Evolutionary conservation across 1,284 basidiomycete genomes (phyloP), one percentile per base, ranked within the genome.

Genomic region (Rhodotorula mucilaginosa): DNA sequence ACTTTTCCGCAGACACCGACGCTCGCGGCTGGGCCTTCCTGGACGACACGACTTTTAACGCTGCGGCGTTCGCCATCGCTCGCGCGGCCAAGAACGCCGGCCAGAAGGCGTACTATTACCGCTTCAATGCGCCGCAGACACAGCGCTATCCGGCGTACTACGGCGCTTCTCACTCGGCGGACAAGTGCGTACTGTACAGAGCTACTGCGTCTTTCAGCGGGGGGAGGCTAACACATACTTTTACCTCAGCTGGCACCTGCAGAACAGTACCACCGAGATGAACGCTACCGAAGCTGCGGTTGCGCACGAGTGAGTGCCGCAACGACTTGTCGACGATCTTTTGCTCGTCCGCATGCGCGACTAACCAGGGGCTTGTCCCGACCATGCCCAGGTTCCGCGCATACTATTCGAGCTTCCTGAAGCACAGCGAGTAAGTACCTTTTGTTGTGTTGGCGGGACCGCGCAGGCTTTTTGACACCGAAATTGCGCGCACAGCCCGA

Each of bases 331-430:
- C 26, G 5, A 26, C n/a, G 3, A 10, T 44, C 15, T 6, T 31
- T 16, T 16, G 5, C 26, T 48, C 46, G 3, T 4, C 29, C n/a
- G 13, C 48, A 5, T 39, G 39, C 39, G 12, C 10, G 6, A 18
- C 61, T 39, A 26, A 51, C 12, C 26, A 26, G 1, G 18, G 4
- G 8, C 3, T 18, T 39, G 5, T 6, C 10, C 34, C 6, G 34
- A 34, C 34, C 48, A 15, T 54, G 0, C 15, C 8, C 65, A 67
- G 65, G 23, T 68, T 21, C 23, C 66, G 66, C 34, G 54, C 61
- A 19, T 68, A 68, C 61, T 39, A 58, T 6, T 48, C 60, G 46
- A 58, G 54, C 54, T 68, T 68, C 56, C 29, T 68, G 47, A 61
- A 56, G 54, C 61, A 68, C 61, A n/a, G n/a, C 56, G 34, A 68